Evolutionary conservation across 139 green algal species (phyloP).

Genomic region (Micromonas commoda): DNA sequence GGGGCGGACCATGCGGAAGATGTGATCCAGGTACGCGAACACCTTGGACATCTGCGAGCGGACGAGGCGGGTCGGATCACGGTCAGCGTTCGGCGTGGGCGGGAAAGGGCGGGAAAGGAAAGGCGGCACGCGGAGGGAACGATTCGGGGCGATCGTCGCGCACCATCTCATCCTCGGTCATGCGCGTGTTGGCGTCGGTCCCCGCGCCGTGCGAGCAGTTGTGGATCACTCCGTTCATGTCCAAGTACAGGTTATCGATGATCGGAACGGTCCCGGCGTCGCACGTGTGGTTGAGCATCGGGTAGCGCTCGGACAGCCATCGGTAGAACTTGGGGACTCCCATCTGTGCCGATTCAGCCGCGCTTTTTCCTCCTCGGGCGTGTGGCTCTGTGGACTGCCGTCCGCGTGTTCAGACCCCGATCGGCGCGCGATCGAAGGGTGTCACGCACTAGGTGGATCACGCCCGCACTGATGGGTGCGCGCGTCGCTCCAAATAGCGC

Average conservation of each 20-base stretch:
- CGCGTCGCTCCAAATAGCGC: too few relatives aligned
- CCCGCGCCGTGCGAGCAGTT: slow-evolving; percentile 90
- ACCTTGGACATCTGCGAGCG: slow-evolving; percentile 63
- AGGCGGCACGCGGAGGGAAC: too few relatives aligned
- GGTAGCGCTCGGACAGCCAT: slow-evolving; percentile 90
- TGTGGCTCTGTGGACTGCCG: too few relatives aligned
- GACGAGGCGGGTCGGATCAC: background rate
- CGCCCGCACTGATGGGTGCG: too few relatives aligned
- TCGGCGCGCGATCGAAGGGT: too few relatives aligned
- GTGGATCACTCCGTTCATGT: slow-evolving; percentile 97
- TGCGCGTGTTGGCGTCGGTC: slow-evolving; percentile 44
- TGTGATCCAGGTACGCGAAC: slow-evolving; percentile 83
- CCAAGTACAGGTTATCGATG: slow-evolving; percentile 88
- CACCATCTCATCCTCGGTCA: slow-evolving; percentile 86
- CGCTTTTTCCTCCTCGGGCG: too few relatives aligned
- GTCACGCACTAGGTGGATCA: too few relatives aligned
- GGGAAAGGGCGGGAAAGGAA: too few relatives aligned
- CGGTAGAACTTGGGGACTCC: slow-evolving; percentile 90
- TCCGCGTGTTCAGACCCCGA: too few relatives aligned
- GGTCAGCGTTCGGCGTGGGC: too few relatives aligned
- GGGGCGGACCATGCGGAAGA: slow-evolving; percentile 82
- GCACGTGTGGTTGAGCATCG: slow-evolving; percentile 79
- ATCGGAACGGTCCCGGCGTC: slow-evolving; percentile 53
- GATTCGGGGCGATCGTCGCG: too few relatives aligned
- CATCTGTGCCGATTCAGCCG: slow-evolving; percentile 18